Evolutionary conservation across 2,329 filamentous ascomycete species (phyloP).

Genomic region (Didymella lethalis): DNA sequence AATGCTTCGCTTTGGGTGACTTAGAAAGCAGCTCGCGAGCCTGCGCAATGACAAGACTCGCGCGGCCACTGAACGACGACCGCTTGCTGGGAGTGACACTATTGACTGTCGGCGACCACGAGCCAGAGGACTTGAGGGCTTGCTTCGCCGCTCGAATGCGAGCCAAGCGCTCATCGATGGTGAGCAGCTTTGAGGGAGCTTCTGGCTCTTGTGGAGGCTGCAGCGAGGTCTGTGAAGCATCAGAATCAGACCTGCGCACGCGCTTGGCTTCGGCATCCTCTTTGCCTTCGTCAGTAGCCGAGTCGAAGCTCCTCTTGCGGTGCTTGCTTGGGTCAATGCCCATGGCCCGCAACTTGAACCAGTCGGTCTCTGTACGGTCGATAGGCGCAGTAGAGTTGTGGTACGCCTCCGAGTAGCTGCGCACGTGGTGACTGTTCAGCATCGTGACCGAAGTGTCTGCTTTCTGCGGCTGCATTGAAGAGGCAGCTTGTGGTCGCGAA

Average conservation of each 20-base stretch:
- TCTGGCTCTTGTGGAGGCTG: constrained; percentile 14
- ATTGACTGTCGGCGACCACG: constrained; percentile 21
- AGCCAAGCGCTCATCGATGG: constrained; percentile 34
- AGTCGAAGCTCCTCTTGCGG: constrained; percentile 44
- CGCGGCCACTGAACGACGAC: constrained; percentile 23
- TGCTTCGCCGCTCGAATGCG: constrained; percentile 35
- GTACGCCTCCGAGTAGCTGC: constrained; percentile 39
- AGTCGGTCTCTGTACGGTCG: constrained; percentile 59
- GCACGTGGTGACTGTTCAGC: constrained; percentile 9
- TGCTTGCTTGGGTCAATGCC: constrained; percentile 53
- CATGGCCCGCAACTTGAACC: constrained; percentile 60
- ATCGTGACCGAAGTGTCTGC: constrained; percentile 3
- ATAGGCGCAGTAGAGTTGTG: constrained; percentile 37
- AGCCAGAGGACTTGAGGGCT: constrained; percentile 22
- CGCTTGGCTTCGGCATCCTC: constrained; percentile 35
- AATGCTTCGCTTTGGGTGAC: constrained; percentile 15
- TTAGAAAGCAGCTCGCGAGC: constrained; percentile 26
- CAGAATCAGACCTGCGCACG: constrained; percentile 23
- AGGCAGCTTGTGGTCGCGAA: constrained; percentile 2
- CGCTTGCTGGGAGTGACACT: constrained; percentile 17
- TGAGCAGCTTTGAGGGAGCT: constrained; percentile 10
- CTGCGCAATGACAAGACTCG: constrained; percentile 30
- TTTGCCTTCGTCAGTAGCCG: constrained; percentile 35
- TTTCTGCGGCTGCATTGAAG: constrained; percentile 14
- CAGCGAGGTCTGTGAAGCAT: constrained; percentile 24